Percentiles rank a stretch among this genome's conserved stretches.
phyloP scores from a whole-genome alignment of 345 rosid species.

The Acer saccharum region DNA sequence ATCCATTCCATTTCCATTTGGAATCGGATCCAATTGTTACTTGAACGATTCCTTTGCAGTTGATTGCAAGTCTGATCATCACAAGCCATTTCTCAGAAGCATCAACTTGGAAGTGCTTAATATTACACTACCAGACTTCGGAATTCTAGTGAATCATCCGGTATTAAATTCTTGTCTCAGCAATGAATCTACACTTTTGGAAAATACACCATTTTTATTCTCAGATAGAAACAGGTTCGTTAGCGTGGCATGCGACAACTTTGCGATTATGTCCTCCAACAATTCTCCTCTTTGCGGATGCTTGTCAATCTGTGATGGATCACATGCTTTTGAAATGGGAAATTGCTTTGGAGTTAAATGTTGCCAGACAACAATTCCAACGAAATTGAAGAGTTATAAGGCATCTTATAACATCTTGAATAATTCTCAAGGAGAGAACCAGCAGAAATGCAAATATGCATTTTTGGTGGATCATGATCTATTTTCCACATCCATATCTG shows the following conservation, averaged over 20 bases:
- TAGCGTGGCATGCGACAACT: neutral
- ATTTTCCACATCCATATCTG: neutral
- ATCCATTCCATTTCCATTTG: constrained; percentile 3
- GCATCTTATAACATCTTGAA: neutral
- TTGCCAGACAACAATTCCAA: neutral
- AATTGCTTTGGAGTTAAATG: neutral
- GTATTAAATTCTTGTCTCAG: neutral
- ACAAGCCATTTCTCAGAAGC: neutral
- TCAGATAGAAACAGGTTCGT: neutral
- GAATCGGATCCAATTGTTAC: constrained; percentile 1
- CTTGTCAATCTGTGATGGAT: neutral
- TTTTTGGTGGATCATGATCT: neutral
- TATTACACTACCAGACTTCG: neutral
- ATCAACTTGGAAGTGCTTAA: neutral
- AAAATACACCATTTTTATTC: neutral
- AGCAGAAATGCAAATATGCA: neutral
- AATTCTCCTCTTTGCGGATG: neutral
- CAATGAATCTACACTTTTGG: neutral
- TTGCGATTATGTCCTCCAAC: neutral
- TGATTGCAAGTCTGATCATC: neutral
- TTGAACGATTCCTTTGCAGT: neutral
- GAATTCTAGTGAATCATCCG: neutral
- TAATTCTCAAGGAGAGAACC: neutral
- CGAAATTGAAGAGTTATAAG: neutral
- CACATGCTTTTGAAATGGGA: too few species aligned